Percentiles rank a stretch among this genome's conserved stretches.
Conservation (phyloP, 148 eudicot species). For the Heliamphora exappendiculata region DNA sequence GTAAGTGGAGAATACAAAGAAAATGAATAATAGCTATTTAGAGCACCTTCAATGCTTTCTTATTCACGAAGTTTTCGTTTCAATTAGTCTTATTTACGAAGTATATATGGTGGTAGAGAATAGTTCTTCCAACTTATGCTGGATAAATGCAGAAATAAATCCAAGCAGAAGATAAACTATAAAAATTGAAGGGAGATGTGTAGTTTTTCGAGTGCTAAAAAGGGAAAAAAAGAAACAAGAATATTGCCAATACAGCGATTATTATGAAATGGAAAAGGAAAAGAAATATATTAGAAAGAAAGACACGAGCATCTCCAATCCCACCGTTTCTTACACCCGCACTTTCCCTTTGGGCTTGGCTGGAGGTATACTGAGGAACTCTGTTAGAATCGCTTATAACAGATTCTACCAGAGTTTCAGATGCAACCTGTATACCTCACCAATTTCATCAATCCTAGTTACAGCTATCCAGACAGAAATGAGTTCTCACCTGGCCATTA, state of each 20-base stretch:
- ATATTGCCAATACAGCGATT: neutral
- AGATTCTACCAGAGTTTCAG: neutral
- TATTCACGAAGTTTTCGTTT: neutral
- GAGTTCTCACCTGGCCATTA: constrained; percentile 66
- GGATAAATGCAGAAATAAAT: neutral
- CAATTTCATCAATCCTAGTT: neutral
- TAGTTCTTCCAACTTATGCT: neutral
- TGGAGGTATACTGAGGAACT: neutral
- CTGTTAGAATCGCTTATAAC: neutral
- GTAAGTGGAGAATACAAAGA: neutral
- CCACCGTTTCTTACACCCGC: neutral
- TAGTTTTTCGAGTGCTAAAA: too few species aligned
- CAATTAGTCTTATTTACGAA: too few species aligned
- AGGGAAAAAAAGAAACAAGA: neutral
- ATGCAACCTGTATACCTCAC: neutral
- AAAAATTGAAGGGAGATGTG: too few species aligned
- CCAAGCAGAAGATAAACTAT: neutral
- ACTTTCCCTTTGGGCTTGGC: neutral
- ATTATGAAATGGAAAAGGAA: too few species aligned
- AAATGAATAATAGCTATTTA: neutral
- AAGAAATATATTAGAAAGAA: neutral
- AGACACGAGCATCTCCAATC: neutral
- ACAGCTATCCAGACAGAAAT: neutral
- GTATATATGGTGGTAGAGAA: neutral
- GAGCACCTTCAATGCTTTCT: neutral